Conservation (phyloP, 208 protist genomes). For the Endotrypanum monterogeii region DNA sequence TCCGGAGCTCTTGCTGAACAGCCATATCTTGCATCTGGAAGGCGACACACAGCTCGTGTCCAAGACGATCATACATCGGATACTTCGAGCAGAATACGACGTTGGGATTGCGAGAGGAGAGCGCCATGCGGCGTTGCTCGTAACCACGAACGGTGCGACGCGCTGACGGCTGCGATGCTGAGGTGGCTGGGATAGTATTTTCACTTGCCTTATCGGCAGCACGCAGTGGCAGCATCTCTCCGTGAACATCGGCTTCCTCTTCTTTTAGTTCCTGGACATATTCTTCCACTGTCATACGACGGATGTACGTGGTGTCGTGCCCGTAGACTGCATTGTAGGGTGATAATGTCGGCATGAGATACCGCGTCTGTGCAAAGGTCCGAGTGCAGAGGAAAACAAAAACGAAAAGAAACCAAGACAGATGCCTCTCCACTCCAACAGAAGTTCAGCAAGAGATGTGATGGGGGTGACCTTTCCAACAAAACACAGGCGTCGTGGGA, state of each 20-base stretch:
- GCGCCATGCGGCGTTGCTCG: constrained; percentile 42
- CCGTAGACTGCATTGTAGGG: constrained; percentile 69
- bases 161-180: neutral
- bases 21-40: constrained; percentile 81
- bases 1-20: constrained; percentile 63
- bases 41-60: constrained; percentile 75
- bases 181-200: constrained; percentile 2
- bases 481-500: neutral
- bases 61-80: constrained; percentile 71
- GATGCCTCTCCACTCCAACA: too few species aligned
- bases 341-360: constrained; percentile 39
- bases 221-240: constrained; percentile 6
- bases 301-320: constrained; percentile 74
- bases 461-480: neutral
- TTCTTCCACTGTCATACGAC: constrained; percentile 61
- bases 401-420: neutral
- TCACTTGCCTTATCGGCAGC: neutral
- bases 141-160: constrained; percentile 16
- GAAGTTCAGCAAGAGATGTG: neutral
- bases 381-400: neutral
- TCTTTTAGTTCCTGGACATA: constrained; percentile 63
- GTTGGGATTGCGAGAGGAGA: constrained; percentile 63
- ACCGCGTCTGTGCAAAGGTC: neutral
- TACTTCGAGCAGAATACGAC: constrained; percentile 76
- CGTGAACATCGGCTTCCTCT: constrained; percentile 32